Evolutionary conservation across 108 stramenopile genomes (phyloP).

Genomic region (Mediolabrus comicus): DNA sequence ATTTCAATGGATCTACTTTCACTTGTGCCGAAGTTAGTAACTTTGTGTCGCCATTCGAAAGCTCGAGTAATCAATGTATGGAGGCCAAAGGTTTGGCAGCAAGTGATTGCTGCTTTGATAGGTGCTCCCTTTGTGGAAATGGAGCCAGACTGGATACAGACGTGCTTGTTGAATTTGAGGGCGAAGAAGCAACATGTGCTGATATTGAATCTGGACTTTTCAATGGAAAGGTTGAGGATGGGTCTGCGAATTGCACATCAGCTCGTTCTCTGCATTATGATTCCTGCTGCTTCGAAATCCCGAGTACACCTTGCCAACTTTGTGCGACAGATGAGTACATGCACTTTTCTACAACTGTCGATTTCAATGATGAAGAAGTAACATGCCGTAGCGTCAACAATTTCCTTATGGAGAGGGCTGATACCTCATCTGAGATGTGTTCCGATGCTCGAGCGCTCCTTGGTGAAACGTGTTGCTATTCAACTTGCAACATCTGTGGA

Average conservation of each 20-base stretch:
- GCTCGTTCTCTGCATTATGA: constrained; percentile 35
- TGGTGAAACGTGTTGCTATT: constrained; percentile 40
- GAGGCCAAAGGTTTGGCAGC: constrained; percentile 13
- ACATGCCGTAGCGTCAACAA: constrained; percentile 43
- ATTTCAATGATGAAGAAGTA: constrained; percentile 35
- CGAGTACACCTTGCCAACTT: constrained; percentile 32
- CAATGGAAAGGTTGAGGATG: constrained; percentile 22
- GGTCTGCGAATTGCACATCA: constrained; percentile 30
- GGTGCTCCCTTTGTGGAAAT: constrained; percentile 42
- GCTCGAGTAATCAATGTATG: constrained; percentile 26
- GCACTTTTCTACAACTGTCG: constrained; percentile 24
- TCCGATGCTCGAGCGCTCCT: constrained; percentile 30
- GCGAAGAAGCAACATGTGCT: constrained; percentile 23
- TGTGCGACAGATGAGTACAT: constrained; percentile 42
- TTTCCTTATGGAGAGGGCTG: constrained; percentile 34
- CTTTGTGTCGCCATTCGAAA: constrained; percentile 43
- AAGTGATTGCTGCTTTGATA: constrained; percentile 39
- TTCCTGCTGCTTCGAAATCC: constrained; percentile 46
- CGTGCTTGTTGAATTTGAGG: constrained; percentile 33
- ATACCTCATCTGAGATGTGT: constrained; percentile 26
- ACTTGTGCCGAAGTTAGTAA: constrained; percentile 47
- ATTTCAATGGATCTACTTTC: constrained; percentile 31
- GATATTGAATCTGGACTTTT: constrained; percentile 35
- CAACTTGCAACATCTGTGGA: constrained; percentile 44
- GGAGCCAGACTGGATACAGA: constrained; percentile 42